Base-by-base conservation (phyloP, 805 yeast genomes). In the Ogataea allantospora region DNA sequence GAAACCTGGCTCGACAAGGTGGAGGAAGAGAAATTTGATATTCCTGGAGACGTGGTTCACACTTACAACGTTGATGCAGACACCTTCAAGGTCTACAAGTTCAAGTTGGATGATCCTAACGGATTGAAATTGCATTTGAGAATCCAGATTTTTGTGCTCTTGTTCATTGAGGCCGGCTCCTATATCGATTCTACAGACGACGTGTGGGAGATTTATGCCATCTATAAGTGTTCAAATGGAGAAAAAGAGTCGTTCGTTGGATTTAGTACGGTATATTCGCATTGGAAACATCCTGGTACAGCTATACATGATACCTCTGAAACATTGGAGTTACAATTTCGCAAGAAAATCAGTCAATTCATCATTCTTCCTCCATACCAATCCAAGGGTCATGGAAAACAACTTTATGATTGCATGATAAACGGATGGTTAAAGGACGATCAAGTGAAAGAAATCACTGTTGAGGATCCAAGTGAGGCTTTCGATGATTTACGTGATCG, bases 101-200 rank as follows among this genome's bases (percentile, higher is more conserved):
- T 75, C 27, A 57, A 70, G 32, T 54, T 78, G 33, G 51, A 57
- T 9, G 70, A 67, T 30, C 54, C 53, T 0, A 54, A 53, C 5
- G 78, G 80, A 0, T 50, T 63, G 30, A 77, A 73, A 44, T 59
- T 88, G 35, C 89, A 81, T 51, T 62, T 70, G 33, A 64, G 96
- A 42, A 68, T 88, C 47, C 95, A 88, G 50, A 78, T 89, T 2
- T 76, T 93, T 50, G 85, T 86, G 11, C 65, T 91, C 18, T 67
- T 93, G 8, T 88, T 82, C 63, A 91, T 93, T 49, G 99, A 93
- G 58, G 98, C 96, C 0, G 98, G 96, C 2, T 79, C 95, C 1
- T 86, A 77, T 53, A 88, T 93, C 39, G 96, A 89, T 55, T 70
- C 72, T 26, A 60, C 60, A 0, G 99, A 93, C 60, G 70, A 72